These are phyloP conservation scores for Sclerotinia borealis DNA, from an alignment of 2,329 filamentous ascomycete genomes.

Conservation along the genomic window DNA sequence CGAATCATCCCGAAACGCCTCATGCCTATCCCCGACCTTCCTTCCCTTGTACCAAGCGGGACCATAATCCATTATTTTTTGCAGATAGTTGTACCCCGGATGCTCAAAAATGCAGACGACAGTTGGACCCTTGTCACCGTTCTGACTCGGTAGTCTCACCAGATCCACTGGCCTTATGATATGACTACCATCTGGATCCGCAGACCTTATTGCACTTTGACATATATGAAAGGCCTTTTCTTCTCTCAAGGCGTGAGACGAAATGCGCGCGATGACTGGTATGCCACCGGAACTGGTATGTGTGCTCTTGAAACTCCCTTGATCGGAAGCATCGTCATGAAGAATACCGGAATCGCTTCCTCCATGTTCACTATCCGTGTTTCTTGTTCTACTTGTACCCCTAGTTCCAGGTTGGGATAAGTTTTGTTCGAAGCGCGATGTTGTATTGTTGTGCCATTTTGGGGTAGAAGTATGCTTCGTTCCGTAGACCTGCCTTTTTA, in stretches of 20 bases:
- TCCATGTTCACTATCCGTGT: slow-evolving; percentile 2
- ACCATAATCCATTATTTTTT: slow-evolving; percentile 67
- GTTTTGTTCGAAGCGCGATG: slow-evolving; percentile 29
- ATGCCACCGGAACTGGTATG: background rate
- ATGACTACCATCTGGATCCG: slow-evolving; percentile 67
- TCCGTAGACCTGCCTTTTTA: slow-evolving; percentile 58
- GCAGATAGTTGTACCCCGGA: slow-evolving; percentile 67
- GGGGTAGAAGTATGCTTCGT: slow-evolving; percentile 36
- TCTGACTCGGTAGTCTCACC: slow-evolving; percentile 60
- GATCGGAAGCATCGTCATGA: slow-evolving; percentile 14
- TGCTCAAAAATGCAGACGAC: slow-evolving; percentile 77
- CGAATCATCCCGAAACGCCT: slow-evolving; percentile 25
- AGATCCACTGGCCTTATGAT: slow-evolving; percentile 78
- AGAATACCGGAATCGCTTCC: slow-evolving; percentile 22
- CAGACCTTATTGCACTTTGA: slow-evolving; percentile 62
- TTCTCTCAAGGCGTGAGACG: slow-evolving; percentile 73
- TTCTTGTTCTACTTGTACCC: slow-evolving; percentile 8
- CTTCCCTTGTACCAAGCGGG: slow-evolving; percentile 61
- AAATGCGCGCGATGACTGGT: slow-evolving; percentile 70
- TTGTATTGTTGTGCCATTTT: slow-evolving; percentile 15
- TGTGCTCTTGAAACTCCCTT: slow-evolving; percentile 23
- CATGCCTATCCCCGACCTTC: slow-evolving; percentile 44
- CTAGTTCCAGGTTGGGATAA: slow-evolving; percentile 11
- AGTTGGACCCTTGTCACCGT: slow-evolving; percentile 64
- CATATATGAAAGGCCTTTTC: slow-evolving; percentile 84